Evolutionary conservation across 768 basidiomycete species (phyloP).

Genomic region (Neoboletus subvelutipes): DNA sequence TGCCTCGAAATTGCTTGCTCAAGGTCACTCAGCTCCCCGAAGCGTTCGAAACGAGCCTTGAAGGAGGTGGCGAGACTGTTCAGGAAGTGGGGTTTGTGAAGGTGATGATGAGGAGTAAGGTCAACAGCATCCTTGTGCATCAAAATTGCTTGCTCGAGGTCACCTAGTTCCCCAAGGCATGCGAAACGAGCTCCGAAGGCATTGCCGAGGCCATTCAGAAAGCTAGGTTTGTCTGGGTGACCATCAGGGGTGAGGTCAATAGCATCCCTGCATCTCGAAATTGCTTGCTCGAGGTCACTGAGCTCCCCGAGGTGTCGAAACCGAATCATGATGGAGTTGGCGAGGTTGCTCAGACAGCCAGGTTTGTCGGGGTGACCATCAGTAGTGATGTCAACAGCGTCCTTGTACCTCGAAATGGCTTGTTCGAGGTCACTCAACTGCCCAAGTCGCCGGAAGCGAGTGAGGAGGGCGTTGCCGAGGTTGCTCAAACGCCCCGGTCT

Average conservation of each 20-base stretch:
- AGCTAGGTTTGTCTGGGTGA: neutral
- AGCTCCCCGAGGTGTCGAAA: neutral
- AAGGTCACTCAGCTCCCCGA: neutral
- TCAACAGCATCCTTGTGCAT: neutral
- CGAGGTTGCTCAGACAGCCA: neutral
- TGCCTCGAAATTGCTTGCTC: neutral
- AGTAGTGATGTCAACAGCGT: neutral
- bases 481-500: neutral
- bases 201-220: neutral
- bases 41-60: neutral
- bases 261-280: neutral
- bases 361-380: neutral
- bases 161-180: neutral
- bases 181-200: neutral
- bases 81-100: neutral
- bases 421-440: neutral
- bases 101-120: neutral
- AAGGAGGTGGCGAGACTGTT: neutral
- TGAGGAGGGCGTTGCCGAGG: neutral
- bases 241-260: neutral
- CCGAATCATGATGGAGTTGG: neutral
- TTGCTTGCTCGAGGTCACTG: neutral
- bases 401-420: neutral
- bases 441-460: neutral
- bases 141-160: constrained; percentile 2